A percentile compares a stretch with the other conserved stretches of the same genome.
Evolutionary conservation across 2,329 filamentous ascomycete genomes (phyloP).

Genomic region (Alternaria sp.): DNA sequence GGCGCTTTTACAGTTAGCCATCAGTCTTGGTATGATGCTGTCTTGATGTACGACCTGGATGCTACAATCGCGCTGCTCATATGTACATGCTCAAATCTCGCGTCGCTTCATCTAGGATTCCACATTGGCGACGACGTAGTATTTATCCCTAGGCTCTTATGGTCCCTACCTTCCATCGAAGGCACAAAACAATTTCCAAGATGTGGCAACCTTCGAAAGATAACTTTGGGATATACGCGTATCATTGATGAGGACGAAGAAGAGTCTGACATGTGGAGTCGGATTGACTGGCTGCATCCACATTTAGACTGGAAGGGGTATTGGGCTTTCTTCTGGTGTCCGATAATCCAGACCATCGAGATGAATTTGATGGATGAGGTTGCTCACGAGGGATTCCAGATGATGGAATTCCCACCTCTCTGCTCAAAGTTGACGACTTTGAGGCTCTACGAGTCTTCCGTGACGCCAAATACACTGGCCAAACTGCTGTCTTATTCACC

Average conservation of each 20-base stretch:
- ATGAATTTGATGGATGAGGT: neutral
- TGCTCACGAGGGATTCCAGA: neutral
- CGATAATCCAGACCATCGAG: neutral
- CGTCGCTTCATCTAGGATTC: neutral
- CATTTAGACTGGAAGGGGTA: neutral
- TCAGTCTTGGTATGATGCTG: neutral
- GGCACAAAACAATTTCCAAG: neutral
- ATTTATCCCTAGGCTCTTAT: neutral
- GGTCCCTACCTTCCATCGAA: neutral
- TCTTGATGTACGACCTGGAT: neutral
- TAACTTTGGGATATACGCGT: neutral
- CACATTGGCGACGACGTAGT: neutral
- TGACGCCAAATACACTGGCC: neutral
- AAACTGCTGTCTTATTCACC: neutral
- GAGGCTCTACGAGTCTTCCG: neutral
- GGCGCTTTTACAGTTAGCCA: neutral
- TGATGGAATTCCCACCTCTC: neutral
- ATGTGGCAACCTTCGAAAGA: neutral
- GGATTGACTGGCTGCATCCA: neutral
- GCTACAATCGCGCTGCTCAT: slow-evolving; percentile 1
- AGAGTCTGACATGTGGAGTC: neutral
- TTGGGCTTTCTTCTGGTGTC: neutral
- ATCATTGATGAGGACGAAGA: neutral
- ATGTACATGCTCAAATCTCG: neutral
- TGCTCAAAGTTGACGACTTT: neutral